Evolutionary conservation across 345 rosid species (phyloP), one percentile per base, ranked within the genome.

Genomic region (Dimocarpus longan): DNA sequence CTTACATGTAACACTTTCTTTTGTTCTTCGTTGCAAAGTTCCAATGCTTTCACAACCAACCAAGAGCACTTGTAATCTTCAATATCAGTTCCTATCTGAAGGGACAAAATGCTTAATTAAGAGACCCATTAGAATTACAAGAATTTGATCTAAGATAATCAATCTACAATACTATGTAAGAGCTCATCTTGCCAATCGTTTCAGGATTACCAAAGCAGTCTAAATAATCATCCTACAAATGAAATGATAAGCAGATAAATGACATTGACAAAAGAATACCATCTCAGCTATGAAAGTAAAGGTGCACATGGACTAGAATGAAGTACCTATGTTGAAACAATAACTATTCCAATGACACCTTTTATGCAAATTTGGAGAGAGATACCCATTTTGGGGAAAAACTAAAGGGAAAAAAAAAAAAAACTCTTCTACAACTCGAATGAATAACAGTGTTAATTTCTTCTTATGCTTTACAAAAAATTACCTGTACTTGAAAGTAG

Each of bases 41-140:
- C 82, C n/a, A 78, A 5, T 10, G 86, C 89, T 80, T 80, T 84
- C 64, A 86, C 89, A 3, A 80, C 85, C 82, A 86, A 60, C 87
- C 89, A 86, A 39, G 89, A 86, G 69, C 89, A 84, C 82, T 86
- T 86, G 46, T 80, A 84, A 75, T 86, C 89, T 83, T 73, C 82
- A 56, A 79, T 79, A 79, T 79, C 82, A 50, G 78, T 79, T 79
- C 82, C 82, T 37, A 79, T 42, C 82, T 79, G 50, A 59, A 64
- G 66, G 40, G 32, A 40, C 59, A 24, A 16, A 50, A 77, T 10
- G 22, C 37, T 32, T 32, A 32, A 32, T 32, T 32, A 32, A 32
- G 37, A 32, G 2, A 32, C 37, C 37, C 37, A 32, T 32, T 2
- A 32, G 37, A 32, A 32, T 32, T 32, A 32, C 37, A 32, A 32